Percentiles rank a stretch among this genome's conserved stretches.
These are phyloP conservation scores for Colletotrichum musae DNA, from an alignment of 2,329 filamentous ascomycete genomes.

Conservation along the genomic window DNA sequence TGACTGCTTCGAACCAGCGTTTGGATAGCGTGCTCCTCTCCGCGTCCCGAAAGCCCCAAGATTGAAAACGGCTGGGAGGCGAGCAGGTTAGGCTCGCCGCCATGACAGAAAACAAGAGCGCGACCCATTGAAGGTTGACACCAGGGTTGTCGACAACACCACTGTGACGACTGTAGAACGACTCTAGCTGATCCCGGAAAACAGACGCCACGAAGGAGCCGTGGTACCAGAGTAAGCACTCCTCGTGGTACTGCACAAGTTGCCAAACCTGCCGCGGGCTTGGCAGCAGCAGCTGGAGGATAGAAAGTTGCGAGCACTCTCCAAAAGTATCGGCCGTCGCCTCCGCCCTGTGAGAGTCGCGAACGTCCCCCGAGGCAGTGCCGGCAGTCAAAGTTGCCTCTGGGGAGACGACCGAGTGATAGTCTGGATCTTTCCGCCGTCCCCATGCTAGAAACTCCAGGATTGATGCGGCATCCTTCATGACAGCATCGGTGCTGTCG, in stretches of 20 bases:
- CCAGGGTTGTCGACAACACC: constrained; percentile 51
- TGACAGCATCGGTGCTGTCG: constrained; percentile 45
- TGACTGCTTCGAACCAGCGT: constrained; percentile 61
- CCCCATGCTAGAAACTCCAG: constrained; percentile 65
- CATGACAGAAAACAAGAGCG: constrained; percentile 60
- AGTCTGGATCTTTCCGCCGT: constrained; percentile 56
- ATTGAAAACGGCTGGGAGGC: constrained; percentile 49
- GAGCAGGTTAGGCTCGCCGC: constrained; percentile 59
- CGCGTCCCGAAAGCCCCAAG: constrained; percentile 60
- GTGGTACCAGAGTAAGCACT: constrained; percentile 47
- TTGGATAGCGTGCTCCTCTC: constrained; percentile 58
- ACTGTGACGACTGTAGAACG: constrained; percentile 52
- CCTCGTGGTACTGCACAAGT: constrained; percentile 44
- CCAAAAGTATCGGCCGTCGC: constrained; percentile 24
- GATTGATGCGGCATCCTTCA: constrained; percentile 59
- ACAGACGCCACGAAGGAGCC: constrained; percentile 47
- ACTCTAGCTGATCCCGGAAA: constrained; percentile 54
- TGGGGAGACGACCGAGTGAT: constrained; percentile 43
- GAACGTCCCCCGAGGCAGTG: constrained; percentile 19
- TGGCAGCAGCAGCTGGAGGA: constrained; percentile 45
- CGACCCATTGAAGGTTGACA: constrained; percentile 61
- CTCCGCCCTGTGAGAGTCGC: constrained; percentile 11
- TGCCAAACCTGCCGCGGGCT: constrained; percentile 41
- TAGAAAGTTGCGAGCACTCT: constrained; percentile 31
- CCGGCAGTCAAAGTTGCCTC: constrained; percentile 31